Base-by-base conservation (phyloP, 352 stramenopile genomes). In the Halophytophthora polymorphica region DNA sequence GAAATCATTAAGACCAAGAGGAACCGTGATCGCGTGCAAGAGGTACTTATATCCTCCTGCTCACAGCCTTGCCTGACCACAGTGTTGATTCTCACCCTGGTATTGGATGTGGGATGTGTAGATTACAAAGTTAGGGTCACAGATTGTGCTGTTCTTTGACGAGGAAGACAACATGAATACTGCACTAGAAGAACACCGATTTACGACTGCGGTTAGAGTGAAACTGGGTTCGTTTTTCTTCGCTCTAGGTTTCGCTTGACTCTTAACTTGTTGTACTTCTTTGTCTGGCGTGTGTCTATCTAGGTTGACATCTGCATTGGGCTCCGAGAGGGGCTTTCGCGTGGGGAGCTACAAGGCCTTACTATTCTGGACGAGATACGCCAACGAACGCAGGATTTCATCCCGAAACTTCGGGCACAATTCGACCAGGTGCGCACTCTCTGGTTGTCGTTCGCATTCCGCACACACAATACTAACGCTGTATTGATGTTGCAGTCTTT, bases 1-100 rank as follows among this genome's bases (percentile, higher is more conserved):
- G 73, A 90, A 61, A 86, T 94, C 23, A 73, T 94, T 34, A 94
- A 94, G 57, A 86, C 66, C 2, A 91, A 90, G 49, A 52, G 81
- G 34, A 92, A 94, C 41, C 79, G 81, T 2, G 81, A 94, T 60
- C 79, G 79, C 15, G 76, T 94, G 13, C 64, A 70, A 39, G 79
- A 82, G 58, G 83, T 90, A 56, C 23, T 37, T 34, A 3, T 29
- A 21, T 17, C 12, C 37, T 36, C 29, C 25, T 38, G 45, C 28
- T 7, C 1, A 28, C 15, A 23, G 39, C 1, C 23, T 51, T 19
- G 10, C 55, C 19, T n/a, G n/a, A n/a, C n/a, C n/a, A n/a, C 11
- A 6, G 28, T 17, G 23, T 11, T 18, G 17, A 6, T 56, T 48
- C 29, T 62, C 14, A 51, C 29, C 29, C 29, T 17, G 33, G 15